A percentile compares a stretch with the other conserved stretches of the same genome.
Conservation (phyloP, 2,329 filamentous ascomycete genomes). For the Plenodomus lindquistii region DNA sequence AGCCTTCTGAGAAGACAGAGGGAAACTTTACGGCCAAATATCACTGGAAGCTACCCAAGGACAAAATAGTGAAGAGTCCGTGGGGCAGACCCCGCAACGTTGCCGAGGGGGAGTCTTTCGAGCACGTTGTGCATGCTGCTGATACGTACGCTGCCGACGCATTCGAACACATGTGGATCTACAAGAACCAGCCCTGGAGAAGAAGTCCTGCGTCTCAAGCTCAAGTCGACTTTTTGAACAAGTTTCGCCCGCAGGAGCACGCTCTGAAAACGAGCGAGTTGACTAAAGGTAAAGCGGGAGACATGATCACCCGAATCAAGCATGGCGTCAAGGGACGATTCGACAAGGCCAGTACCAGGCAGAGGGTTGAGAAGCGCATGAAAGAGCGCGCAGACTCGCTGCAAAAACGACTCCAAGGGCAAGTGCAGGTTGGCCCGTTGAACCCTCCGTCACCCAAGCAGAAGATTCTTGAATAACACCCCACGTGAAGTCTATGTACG, state of each 20-base stretch:
- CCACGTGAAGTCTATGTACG: not conserved
- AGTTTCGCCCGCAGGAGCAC: constrained; percentile 59
- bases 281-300: constrained; percentile 78
- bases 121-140: constrained; percentile 78
- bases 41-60: constrained; percentile 46
- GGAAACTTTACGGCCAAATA: constrained; percentile 47
- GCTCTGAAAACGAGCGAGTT: constrained; percentile 61
- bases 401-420: constrained; percentile 46
- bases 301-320: constrained; percentile 92
- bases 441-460: constrained; percentile 9
- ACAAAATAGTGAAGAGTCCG: constrained; percentile 52
- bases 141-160: constrained; percentile 75
- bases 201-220: constrained; percentile 61
- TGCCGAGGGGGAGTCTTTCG: constrained; percentile 66
- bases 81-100: constrained; percentile 72
- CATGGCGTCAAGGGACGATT: constrained; percentile 72
- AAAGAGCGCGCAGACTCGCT: constrained; percentile 55
- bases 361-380: constrained; percentile 26
- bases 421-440: constrained; percentile 55
- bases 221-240: constrained; percentile 73
- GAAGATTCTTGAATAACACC: constrained; percentile 6
- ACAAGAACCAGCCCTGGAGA: constrained; percentile 71
- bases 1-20: constrained; percentile 48
- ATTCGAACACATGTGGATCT: constrained; percentile 71
- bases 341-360: constrained; percentile 42